These are phyloP conservation scores for Yamadazyma insecticola DNA, from an alignment of 805 yeast species.

Conservation along the genomic window DNA sequence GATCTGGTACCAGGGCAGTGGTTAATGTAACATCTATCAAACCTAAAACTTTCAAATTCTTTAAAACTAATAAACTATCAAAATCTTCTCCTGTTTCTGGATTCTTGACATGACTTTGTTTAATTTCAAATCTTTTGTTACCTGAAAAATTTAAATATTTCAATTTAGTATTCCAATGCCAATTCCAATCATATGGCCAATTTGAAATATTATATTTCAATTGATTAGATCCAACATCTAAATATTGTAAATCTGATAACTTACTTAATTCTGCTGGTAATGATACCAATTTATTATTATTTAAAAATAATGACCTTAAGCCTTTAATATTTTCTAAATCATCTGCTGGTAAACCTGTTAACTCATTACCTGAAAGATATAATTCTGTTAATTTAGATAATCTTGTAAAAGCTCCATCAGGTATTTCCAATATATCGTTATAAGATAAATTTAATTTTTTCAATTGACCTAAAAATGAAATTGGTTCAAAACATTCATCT, in stretches of 20 bases:
- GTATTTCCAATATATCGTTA: constrained; percentile 79
- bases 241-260: constrained; percentile 54
- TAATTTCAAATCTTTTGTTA: constrained; percentile 85
- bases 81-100: constrained; percentile 61
- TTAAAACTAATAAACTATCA: constrained; percentile 59
- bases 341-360: constrained; percentile 79
- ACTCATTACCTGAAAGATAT: constrained; percentile 77
- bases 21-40: constrained; percentile 94
- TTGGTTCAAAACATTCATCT: constrained; percentile 69
- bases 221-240: constrained; percentile 90
- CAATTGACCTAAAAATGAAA: constrained; percentile 56
- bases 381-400: constrained; percentile 57
- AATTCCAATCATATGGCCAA: constrained; percentile 96
- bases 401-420: constrained; percentile 62
- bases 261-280: constrained; percentile 85
- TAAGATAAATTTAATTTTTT: constrained; percentile 71
- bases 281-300: constrained; percentile 80
- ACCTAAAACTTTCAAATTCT: constrained; percentile 70
- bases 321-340: constrained; percentile 62
- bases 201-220: constrained; percentile 89
- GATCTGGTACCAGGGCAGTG: constrained; percentile 86
- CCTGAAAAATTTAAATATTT: constrained; percentile 87
- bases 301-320: constrained; percentile 61
- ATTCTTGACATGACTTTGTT: constrained; percentile 51
- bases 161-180: constrained; percentile 79